Evolutionary conservation across 2,329 filamentous ascomycete species (phyloP), one percentile per base, ranked within the genome.

Genomic region (Neonectria ditissima): DNA sequence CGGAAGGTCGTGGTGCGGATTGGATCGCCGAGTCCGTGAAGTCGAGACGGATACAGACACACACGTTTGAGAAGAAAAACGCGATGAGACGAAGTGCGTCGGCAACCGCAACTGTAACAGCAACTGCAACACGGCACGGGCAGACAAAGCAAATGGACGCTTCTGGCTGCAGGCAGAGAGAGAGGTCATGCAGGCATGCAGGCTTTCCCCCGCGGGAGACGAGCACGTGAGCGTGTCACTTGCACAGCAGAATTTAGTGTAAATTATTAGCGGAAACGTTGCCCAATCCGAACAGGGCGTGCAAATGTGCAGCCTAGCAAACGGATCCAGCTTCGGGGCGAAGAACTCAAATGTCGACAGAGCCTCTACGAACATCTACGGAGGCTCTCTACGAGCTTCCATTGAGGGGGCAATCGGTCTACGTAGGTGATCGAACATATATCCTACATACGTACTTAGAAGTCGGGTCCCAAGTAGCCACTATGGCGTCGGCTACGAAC

Each of bases 201-300:
- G 57, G 52, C 47, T 60, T 59, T 54, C 50, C 57, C 56, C 57
- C 41, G 57, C 57, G 57, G 52, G 45, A 56, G 53, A 13, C 56
- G 47, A 34, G 62, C 62, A 65, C 62, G 62, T 65, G 62, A 65
- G 62, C 48, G 47, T 57, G 63, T 66, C 59, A 66, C 63, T 63
- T 66, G 63, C 59, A 62, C 63, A 45, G 60, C 55, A 66, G 63
- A 65, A 56, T 61, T 65, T 65, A 59, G 62, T 65, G 60, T 54
- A 55, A 50, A 63, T 55, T 65, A 63, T 55, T 65, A 65, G 62
- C 57, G 62, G 56, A 55, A 53, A 51, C 50, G 60, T 51, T 58
- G 55, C 55, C 60, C 60, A 63, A 63, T 63, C 55, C 55, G 54
- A 51, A 30, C 32, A 26, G 32, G 16, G 39, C 26, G 39, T 22